Base-by-base conservation (phyloP, 1,139 yeast species). In the Pichia kudriavzevii region DNA sequence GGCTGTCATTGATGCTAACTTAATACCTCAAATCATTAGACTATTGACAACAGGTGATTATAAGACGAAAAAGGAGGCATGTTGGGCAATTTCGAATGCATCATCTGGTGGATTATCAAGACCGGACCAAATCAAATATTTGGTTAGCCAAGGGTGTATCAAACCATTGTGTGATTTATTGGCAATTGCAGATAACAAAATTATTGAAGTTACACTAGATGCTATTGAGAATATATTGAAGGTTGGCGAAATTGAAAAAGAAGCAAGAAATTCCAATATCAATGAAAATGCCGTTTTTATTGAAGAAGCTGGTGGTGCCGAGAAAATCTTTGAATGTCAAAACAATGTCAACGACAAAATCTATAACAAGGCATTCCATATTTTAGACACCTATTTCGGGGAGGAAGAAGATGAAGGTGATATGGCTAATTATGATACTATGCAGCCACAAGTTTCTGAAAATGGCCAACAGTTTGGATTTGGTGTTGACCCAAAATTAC, bases 1-100 rank as follows among this genome's bases (percentile, higher is more conserved):
- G 65, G 91, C 96, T 5, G 97, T 91, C 36, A 87, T 91, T 53
- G 95, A 88, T 58, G 80, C 91, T 45, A 91, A 91, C 65, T 71
- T 91, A 58, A 79, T 91, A 47, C 98, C 98, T 30, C 95, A 91
- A 45, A 76, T 93, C 46, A 79, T 91, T 53, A 79, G 87, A 59
- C 68, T 91, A 51, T 70, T 91, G 56, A 64, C 71, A 30, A 70
- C 74, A 40, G 96, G 94, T 44, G 98, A 91, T 56, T 88, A 85
- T 67, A 87, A 85, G 66, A 91, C 97, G 28, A 83, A 85, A 60
- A 91, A 91, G 63, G 98, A 91, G 66, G 98, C 98, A 9, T 88
- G 98, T 68, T 91, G 98, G 98, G 98, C 97, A 24, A 82, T 91
- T 50, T 87, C 97, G 23, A 91, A 91, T 59, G 98, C 98, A 29